These are phyloP conservation scores for Xylaria sp. DNA, from an alignment of 2,329 filamentous ascomycete genomes.

Conservation along the genomic window DNA sequence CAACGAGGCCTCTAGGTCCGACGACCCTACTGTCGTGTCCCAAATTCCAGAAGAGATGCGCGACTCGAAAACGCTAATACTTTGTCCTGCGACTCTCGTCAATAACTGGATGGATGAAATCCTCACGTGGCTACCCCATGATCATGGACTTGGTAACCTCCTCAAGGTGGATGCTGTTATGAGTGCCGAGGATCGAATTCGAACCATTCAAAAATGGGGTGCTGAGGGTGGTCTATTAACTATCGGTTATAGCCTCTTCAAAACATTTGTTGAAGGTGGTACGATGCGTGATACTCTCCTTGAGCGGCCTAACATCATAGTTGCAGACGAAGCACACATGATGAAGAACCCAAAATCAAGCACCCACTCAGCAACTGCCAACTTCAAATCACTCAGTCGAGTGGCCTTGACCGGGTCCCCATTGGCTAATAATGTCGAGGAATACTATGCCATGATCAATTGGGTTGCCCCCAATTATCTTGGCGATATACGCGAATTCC, in stretches of 20 bases:
- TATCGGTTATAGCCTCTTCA: slow-evolving; percentile 75
- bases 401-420: slow-evolving; percentile 89
- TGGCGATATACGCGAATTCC: slow-evolving; percentile 71
- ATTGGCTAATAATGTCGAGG: slow-evolving; percentile 79
- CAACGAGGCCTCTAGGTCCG: slow-evolving; percentile 66
- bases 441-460: slow-evolving; percentile 87
- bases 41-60: slow-evolving; percentile 74
- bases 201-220: slow-evolving; percentile 64
- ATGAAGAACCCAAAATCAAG: slow-evolving; percentile 70
- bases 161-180: slow-evolving; percentile 58
- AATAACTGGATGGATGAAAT: slow-evolving; percentile 89
- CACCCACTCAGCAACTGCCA: slow-evolving; percentile 58
- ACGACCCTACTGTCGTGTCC: slow-evolving; percentile 58
- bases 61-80: slow-evolving; percentile 68
- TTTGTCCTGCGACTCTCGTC: slow-evolving; percentile 77
- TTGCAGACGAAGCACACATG: slow-evolving; percentile 85
- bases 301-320: slow-evolving; percentile 70
- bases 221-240: slow-evolving; percentile 73
- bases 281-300: slow-evolving; percentile 52
- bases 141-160: slow-evolving; percentile 61
- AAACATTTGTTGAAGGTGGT: slow-evolving; percentile 42
- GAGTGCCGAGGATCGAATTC: slow-evolving; percentile 46
- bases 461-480: slow-evolving; percentile 85
- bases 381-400: slow-evolving; percentile 70
- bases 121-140: no score